A percentile compares a stretch with the other conserved stretches of the same genome.
phyloP scores from a whole-genome alignment of 352 stramenopile species.

The Globisporangium cederbergense region DNA sequence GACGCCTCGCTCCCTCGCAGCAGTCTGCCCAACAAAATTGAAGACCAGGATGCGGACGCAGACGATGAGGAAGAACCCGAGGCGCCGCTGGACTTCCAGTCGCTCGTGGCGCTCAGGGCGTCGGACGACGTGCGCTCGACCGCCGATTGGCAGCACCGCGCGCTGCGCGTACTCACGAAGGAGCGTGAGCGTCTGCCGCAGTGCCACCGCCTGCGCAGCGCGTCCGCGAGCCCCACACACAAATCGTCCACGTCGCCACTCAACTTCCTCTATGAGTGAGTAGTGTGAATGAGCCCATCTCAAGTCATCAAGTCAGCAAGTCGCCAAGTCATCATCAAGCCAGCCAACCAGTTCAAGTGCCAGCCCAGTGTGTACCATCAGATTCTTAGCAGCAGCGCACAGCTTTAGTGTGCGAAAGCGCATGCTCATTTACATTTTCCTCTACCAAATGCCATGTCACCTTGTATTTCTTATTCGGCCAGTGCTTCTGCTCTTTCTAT shows the following conservation, averaged over 20 bases:
- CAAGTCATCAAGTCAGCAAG: too few species aligned
- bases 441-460: too few species aligned
- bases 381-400: too few species aligned
- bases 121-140: constrained; percentile 19
- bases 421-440: neutral
- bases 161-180: constrained; percentile 30
- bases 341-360: neutral
- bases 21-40: neutral
- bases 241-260: constrained; percentile 34
- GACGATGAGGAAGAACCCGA: constrained; percentile 5
- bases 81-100: constrained; percentile 22
- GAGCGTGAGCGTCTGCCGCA: constrained; percentile 27
- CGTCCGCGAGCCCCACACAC: constrained; percentile 9
- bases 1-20: neutral
- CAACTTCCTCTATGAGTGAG: constrained; percentile 14
- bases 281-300: neutral
- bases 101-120: constrained; percentile 26
- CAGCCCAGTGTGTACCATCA: too few species aligned
- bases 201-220: constrained; percentile 5
- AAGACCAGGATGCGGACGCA: neutral
- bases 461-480: neutral
- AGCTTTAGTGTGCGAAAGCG: neutral
- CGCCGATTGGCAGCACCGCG: constrained; percentile 25
- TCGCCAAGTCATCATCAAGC: neutral
- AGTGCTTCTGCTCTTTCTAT: too few species aligned